phyloP scores from a whole-genome alignment of 2,329 filamentous ascomycete species.

The Phyllosticta citriasiana region DNA sequence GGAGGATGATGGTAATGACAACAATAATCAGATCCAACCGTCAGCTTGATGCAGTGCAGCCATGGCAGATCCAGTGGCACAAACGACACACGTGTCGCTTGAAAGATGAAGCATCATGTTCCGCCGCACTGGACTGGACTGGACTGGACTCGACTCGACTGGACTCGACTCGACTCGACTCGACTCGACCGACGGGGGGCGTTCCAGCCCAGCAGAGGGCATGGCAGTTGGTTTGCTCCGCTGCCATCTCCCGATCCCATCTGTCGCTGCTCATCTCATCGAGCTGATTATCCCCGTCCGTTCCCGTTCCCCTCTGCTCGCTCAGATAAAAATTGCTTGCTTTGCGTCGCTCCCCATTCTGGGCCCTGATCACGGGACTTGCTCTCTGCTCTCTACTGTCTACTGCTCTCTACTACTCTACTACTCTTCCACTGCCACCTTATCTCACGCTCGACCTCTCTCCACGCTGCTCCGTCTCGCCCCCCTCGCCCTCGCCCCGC shows the following conservation, averaged over 20 bases:
- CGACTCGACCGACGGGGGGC: conserved; percentile 2
- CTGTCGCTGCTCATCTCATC: conserved; percentile 13
- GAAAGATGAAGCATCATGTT: conserved; percentile 3
- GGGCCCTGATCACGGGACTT: not conserved
- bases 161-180: not conserved
- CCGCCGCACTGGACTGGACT: not conserved
- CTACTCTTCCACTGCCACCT: not conserved
- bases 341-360: not conserved
- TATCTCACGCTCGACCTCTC: not conserved
- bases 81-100: conserved; percentile 5
- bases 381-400: not conserved
- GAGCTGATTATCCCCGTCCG: conserved; percentile 16
- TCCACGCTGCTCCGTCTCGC: not conserved
- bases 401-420: not conserved
- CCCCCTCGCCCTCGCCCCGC: not conserved
- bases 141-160: not conserved
- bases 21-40: too few species aligned
- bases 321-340: conserved; percentile 9
- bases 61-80: too few species aligned
- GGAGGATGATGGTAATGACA: too few species aligned
- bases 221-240: not conserved
- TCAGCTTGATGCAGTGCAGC: too few species aligned
- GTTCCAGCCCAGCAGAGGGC: not conserved
- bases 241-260: conserved; percentile 29
- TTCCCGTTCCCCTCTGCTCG: conserved; percentile 10